Base-by-base conservation (phyloP, 2,329 filamentous ascomycete species). In the Colletotrichum karsti region DNA sequence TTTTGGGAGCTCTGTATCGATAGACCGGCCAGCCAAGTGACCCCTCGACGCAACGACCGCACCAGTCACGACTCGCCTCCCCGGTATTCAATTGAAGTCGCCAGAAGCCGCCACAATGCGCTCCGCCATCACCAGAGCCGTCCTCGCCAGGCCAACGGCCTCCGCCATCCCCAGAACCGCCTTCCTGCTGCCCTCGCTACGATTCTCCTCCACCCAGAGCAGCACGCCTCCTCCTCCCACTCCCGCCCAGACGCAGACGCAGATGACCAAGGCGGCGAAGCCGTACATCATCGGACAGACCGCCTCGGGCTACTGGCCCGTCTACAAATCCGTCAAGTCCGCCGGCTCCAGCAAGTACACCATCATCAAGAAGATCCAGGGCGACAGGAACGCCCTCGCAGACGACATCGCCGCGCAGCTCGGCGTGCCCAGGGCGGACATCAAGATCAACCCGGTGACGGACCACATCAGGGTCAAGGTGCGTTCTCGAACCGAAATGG, bases 341-440 rank as follows among this genome's bases (percentile, higher is more conserved):
- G 94, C 94, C 58, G 93, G 93, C 13, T 96, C 93, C 71, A 85
- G 90, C 76, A 88, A 90, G 74, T 81, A 92, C 74, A 97, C 95
- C 5, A 80, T 89, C 63, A 81, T 99, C 63, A 92, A 94, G 78
- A 94, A 93, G 80, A 87, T 95, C 55, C 90, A 93, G 64, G 96
- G 96, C 15, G 87, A 97, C 77, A 75, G 90, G 55, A 79, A 83
- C 33, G 86, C 83, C 3, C 77, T 98, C 71, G 85, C 88, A 69
- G 79, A 86, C 37, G 91, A 94, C 72, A 77, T 98, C 63, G 81
- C 84, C 39, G 75, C 80, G 20, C 86, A 84, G 10, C 78, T 97
- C 69, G 80, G 83, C 1, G 75, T 95, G 44, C 79, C 85, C 24
- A 76, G 84, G 55, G 82, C 87, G 13, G 81, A 89, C 7, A 82